Percentiles rank a stretch among this genome's conserved stretches.
Conservation (phyloP, 2,329 filamentous ascomycete species). For the Arthrinium puccinioides region DNA sequence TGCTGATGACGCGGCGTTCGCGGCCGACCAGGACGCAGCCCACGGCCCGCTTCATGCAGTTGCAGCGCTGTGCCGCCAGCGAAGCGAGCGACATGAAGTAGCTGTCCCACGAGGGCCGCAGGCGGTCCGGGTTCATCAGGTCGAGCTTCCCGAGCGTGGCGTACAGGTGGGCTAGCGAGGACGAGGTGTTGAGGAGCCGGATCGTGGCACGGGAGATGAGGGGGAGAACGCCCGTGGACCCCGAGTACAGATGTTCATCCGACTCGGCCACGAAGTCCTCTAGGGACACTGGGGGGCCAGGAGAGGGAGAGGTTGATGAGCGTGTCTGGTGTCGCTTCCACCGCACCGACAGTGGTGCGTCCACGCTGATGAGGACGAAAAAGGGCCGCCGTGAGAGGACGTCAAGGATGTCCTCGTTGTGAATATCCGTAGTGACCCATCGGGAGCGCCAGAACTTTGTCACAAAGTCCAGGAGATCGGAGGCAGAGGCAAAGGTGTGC, state of each 20-base stretch:
- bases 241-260: conserved; percentile 71
- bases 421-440: conserved; percentile 82
- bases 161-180: conserved; percentile 64
- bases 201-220: conserved; percentile 77
- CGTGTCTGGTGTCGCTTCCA: conserved; percentile 65
- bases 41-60: conserved; percentile 97
- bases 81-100: conserved; percentile 98
- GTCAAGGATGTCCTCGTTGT: conserved; percentile 66
- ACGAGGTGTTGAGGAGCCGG: conserved; percentile 78
- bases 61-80: conserved; percentile 80
- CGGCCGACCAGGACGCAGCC: conserved; percentile 83
- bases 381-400: conserved; percentile 74
- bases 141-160: conserved; percentile 66
- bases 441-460: conserved; percentile 75
- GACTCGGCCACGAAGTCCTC: conserved; percentile 50
- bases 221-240: conserved; percentile 57
- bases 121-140: conserved; percentile 67
- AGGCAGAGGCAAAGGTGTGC: conserved; percentile 51
- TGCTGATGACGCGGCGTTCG: conserved; percentile 81
- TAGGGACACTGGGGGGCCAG: conserved; percentile 28
- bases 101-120: conserved; percentile 88
- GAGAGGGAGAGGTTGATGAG: not conserved
- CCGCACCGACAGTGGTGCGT: conserved; percentile 78
- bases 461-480: conserved; percentile 73
- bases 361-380: conserved; percentile 86